Evolutionary conservation across 306 rosid genomes (phyloP), one percentile per base, ranked within the genome.

Genomic region (Neltuma alba): DNA sequence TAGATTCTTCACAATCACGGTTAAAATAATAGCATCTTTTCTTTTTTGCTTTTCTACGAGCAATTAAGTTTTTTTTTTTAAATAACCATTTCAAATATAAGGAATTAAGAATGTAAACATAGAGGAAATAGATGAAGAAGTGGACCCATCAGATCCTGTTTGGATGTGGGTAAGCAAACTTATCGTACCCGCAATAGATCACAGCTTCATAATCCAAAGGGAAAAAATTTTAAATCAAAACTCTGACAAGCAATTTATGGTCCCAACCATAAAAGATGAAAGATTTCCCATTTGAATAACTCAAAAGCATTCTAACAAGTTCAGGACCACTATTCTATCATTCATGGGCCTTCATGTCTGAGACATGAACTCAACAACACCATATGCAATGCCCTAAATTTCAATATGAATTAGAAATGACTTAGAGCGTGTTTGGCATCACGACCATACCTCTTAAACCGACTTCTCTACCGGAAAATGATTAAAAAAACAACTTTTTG

Each of bases 131-230:
- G 34, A 36, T 33, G 31, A 55, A 52, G 10, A 18, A 21, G 65
- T 2, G 64, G 50, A n/a, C 12, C 9, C 1, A 45, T 58, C 30
- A 23, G n/a, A 38, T 30, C 31, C 14, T 37, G 47, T 10, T 37
- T 36, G 12, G 9, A 70, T 70, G 58, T 27, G 48, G 36, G 23
- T 15, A 7, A 25, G 25, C 70, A 60, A 9, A 38, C 78, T 21
- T 20, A 69, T 66, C 9, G 64, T 48, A 21, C 66, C 68, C 6
- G 77, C 83, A 67, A 45, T n/a, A 67, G 18, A 6, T 21, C 47
- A 44, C 81, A 6, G 70, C 81, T 60, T 79, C 18, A 31, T 11
- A 40, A 67, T 9, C 72, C 72, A 11, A 67, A 40, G 33, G 45
- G 3, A 3, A 27, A 3, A 34, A 13, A 41, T 6, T 25, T 10